phyloP scores from a whole-genome alignment of 768 basidiomycete genomes.

The Russula abietina region DNA sequence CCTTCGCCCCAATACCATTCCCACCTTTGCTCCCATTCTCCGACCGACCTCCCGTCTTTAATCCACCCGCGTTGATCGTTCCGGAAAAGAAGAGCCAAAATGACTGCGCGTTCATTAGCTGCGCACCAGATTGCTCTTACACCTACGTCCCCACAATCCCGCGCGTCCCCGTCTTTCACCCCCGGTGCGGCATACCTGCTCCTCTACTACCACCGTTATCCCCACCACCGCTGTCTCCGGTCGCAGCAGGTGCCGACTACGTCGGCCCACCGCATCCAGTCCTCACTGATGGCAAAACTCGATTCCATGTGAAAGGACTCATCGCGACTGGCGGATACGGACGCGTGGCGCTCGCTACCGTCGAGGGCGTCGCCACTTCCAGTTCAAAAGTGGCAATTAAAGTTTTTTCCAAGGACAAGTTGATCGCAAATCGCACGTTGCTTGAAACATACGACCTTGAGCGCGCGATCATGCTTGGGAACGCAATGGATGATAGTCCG shows the following conservation, averaged over 20 bases:
- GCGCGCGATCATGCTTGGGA: constrained; percentile 4
- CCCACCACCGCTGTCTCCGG: not conserved
- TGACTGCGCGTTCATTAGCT: not conserved
- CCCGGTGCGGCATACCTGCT: not conserved
- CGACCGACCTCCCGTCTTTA: not conserved
- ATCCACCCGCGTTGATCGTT: not conserved
- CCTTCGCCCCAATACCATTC: not conserved
- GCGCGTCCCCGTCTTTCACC: not conserved
- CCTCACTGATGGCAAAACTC: not conserved
- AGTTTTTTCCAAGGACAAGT: constrained; percentile 6
- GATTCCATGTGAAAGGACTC: constrained; percentile 15
- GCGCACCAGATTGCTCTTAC: not conserved
- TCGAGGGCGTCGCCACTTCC: not conserved
- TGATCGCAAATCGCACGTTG: not conserved
- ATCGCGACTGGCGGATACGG: constrained; percentile 14
- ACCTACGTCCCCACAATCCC: not conserved
- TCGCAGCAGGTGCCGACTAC: not conserved
- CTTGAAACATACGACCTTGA: constrained; percentile 2
- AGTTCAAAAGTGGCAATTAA: constrained; percentile 10
- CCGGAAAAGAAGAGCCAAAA: not conserved
- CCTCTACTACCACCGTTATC: not conserved
- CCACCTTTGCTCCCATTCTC: not conserved
- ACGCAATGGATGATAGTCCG: not conserved
- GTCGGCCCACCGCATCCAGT: not conserved
- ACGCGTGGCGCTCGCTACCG: constrained; percentile 15